Percentiles rank a stretch among this genome's conserved stretches.
These are phyloP conservation scores for Huiozyma sinensis DNA, from an alignment of 805 yeast species.

Conservation along the genomic window DNA sequence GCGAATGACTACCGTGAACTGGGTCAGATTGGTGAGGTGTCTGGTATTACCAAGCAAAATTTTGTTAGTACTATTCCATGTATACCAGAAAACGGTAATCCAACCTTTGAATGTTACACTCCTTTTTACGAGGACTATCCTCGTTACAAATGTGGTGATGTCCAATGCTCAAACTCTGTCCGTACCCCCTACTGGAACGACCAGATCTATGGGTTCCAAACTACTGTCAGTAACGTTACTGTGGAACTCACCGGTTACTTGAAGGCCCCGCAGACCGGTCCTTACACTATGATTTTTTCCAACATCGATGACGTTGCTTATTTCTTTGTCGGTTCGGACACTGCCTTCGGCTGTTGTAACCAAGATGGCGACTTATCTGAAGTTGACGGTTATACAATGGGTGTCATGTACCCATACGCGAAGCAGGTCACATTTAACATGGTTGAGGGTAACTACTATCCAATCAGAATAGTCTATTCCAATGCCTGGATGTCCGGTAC, in stretches of 20 bases:
- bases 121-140: no score
- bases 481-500: constrained; percentile 7
- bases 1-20: no score
- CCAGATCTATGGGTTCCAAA: constrained; percentile 4
- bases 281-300: constrained; percentile 16
- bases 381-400: no score
- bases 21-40: no score
- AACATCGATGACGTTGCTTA: constrained; percentile 25
- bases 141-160: no score
- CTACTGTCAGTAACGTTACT: constrained; percentile 9
- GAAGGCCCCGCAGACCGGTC: constrained; percentile 23
- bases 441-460: constrained; percentile 14
- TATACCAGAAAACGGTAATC: no score
- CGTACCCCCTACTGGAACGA: no score
- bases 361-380: not conserved
- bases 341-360: constrained; percentile 28
- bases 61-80: no score
- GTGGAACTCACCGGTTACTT: constrained; percentile 17
- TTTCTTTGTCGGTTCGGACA: constrained; percentile 22
- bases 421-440: constrained; percentile 2
- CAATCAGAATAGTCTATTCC: constrained; percentile 14
- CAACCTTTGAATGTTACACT: no score
- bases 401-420: no score
- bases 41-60: no score
- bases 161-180: no score